Evolutionary conservation across 306 rosid species (phyloP).

Genomic region (Castanea mollissima): DNA sequence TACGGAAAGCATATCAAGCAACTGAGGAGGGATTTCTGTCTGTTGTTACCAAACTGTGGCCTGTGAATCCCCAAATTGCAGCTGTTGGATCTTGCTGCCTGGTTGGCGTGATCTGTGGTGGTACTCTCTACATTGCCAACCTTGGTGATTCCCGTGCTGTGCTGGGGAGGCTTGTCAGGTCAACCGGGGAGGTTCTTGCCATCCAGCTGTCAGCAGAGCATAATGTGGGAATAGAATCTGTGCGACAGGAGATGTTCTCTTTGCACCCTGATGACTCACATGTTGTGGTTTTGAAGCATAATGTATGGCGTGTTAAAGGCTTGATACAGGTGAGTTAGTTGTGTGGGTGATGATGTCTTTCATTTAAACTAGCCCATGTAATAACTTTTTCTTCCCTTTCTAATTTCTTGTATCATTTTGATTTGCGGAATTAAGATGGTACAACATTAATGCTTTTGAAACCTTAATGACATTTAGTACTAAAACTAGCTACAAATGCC

Average conservation of each 20-base stretch:
- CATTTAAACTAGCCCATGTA: slow-evolving; percentile 4
- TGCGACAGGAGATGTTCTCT: slow-evolving; percentile 90
- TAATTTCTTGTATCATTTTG: slow-evolving; percentile 1
- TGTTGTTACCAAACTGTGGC: slow-evolving; percentile 78
- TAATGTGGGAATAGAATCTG: slow-evolving; percentile 80
- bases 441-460: not conserved
- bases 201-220: slow-evolving; percentile 86
- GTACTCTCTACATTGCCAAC: slow-evolving; percentile 77
- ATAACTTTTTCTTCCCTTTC: not conserved
- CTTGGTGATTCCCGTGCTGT: slow-evolving; percentile 98
- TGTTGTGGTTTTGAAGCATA: slow-evolving; percentile 86
- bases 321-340: slow-evolving; percentile 70
- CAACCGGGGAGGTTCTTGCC: slow-evolving; percentile 83
- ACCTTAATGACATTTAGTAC: not conserved
- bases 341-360: not conserved
- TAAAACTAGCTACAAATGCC: slow-evolving; percentile 1
- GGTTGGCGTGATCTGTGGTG: slow-evolving; percentile 76
- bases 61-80: slow-evolving; percentile 81
- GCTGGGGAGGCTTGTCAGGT: slow-evolving; percentile 68
- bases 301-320: slow-evolving; percentile 98
- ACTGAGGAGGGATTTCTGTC: slow-evolving; percentile 90
- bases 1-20: slow-evolving; percentile 88
- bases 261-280: slow-evolving; percentile 81
- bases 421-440: slow-evolving; percentile 6
- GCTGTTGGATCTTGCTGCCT: slow-evolving; percentile 97